phyloP scores from a whole-genome alignment of 202 grass and related monocot species.

The Panicum virgatum region DNA sequence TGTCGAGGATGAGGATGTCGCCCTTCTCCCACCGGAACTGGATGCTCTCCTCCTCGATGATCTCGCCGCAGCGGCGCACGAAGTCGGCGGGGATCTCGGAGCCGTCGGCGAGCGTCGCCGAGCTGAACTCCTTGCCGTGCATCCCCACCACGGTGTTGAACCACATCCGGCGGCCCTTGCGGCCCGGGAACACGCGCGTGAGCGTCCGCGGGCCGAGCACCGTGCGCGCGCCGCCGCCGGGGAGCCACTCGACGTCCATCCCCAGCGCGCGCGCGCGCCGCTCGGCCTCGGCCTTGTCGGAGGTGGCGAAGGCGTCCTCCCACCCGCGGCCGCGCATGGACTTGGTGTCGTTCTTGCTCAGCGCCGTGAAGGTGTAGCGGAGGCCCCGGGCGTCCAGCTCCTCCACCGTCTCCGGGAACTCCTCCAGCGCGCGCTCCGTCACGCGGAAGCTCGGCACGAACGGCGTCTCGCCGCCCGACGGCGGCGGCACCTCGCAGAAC shows the following conservation, averaged over 20 bases:
- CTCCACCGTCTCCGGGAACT: slow-evolving; percentile 61
- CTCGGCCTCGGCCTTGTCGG: slow-evolving; percentile 56
- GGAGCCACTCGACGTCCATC: slow-evolving; percentile 68
- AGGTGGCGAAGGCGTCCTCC: slow-evolving; percentile 69
- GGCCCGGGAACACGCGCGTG: slow-evolving; percentile 50
- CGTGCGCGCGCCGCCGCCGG: slow-evolving; percentile 41
- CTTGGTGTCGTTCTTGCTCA: slow-evolving; percentile 61
- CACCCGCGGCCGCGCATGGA: slow-evolving; percentile 68
- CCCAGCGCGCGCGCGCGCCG: slow-evolving; percentile 42
- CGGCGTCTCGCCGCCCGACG: slow-evolving; percentile 58
- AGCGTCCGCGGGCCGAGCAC: slow-evolving; percentile 39
- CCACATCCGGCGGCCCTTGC: slow-evolving; percentile 51
- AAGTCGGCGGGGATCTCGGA: slow-evolving; percentile 50
- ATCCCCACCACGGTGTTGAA: slow-evolving; percentile 74
- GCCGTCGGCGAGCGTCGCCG: slow-evolving; percentile 49
- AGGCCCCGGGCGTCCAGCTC: slow-evolving; percentile 51
- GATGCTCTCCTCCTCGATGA: slow-evolving; percentile 82
- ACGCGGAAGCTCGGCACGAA: slow-evolving; percentile 69
- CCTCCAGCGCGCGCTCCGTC: slow-evolving; percentile 46
- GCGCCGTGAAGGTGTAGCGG: slow-evolving; percentile 60
- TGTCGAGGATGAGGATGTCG: slow-evolving; percentile 66
- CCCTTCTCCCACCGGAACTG: slow-evolving; percentile 72
- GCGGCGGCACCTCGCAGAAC: slow-evolving; percentile 64
- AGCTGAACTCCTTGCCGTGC: slow-evolving; percentile 64
- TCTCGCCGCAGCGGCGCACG: slow-evolving; percentile 60